Conservation (phyloP, 2,329 filamentous ascomycete genomes). For the Fusarium luffae region DNA sequence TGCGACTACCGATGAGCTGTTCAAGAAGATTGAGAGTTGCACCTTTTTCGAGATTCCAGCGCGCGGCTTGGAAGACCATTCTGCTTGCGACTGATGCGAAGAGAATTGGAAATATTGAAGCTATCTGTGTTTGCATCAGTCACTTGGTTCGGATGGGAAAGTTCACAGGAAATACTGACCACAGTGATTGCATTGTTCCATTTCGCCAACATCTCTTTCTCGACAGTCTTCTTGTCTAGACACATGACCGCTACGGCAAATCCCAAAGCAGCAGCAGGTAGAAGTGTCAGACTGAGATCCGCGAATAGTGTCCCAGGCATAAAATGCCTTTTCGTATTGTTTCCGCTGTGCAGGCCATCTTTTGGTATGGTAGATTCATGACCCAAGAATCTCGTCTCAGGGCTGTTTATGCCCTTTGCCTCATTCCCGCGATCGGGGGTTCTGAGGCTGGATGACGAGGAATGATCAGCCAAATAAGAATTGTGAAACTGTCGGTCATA, state of each 20-base stretch:
- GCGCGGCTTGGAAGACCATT: constrained; percentile 10
- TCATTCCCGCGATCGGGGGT: background rate
- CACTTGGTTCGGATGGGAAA: background rate
- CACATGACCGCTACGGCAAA: background rate
- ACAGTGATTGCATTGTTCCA: constrained; percentile 4
- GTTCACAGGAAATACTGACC: background rate
- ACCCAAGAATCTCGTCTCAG: background rate
- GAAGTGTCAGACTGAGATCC: background rate
- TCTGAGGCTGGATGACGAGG: background rate
- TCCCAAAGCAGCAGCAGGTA: background rate
- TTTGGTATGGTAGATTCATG: background rate
- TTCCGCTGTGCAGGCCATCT: background rate
- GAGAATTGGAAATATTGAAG: constrained; percentile 22
- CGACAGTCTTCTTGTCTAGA: background rate
- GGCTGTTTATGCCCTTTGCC: background rate
- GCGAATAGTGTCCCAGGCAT: background rate
- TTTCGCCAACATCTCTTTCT: background rate
- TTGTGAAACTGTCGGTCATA: background rate
- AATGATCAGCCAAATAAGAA: background rate
- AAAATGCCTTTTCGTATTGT: background rate
- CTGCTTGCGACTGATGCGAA: constrained; percentile 26
- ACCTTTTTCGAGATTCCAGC: constrained; percentile 25
- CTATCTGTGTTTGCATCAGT: background rate
- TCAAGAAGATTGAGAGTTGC: constrained; percentile 11
- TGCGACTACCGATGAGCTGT: constrained; percentile 25